phyloP scores from a whole-genome alignment of 345 rosid genomes.

The Nasturtium officinale region DNA sequence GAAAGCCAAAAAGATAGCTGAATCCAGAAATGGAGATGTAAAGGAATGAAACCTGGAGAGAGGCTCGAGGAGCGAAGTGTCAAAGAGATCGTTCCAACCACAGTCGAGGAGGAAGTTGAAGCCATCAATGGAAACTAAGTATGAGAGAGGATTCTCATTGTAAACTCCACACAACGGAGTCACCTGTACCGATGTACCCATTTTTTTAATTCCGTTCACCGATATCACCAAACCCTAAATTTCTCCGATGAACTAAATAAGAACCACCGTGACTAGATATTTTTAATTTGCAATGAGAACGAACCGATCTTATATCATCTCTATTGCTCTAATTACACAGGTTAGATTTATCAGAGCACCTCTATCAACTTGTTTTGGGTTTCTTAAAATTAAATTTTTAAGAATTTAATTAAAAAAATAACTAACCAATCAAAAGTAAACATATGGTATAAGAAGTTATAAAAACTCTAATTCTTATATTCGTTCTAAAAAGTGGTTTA shows the following conservation, averaged over 20 bases:
- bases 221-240: slow-evolving; percentile 30
- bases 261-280: slow-evolving; percentile 26
- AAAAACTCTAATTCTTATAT: no score
- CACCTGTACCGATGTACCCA: slow-evolving; percentile 97
- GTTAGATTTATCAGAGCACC: no score
- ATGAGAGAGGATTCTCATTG: slow-evolving; percentile 90
- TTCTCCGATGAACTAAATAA: slow-evolving; percentile 23
- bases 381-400: no score
- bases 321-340: no score
- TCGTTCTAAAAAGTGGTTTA: no score
- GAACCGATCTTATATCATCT: no score
- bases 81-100: slow-evolving; percentile 98
- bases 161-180: slow-evolving; percentile 83
- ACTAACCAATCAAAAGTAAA: no score
- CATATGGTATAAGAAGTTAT: no score
- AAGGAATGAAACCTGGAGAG: slow-evolving; percentile 63
- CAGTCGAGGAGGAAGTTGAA: slow-evolving; percentile 91
- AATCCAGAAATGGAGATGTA: background rate
- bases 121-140: slow-evolving; percentile 84
- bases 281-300: background rate
- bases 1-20: background rate
- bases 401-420: no score
- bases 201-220: slow-evolving; percentile 30
- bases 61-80: slow-evolving; percentile 81
- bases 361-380: no score